Evolutionary conservation across 352 stramenopile species (phyloP).

Genomic region (Aphanomyces invadans): DNA sequence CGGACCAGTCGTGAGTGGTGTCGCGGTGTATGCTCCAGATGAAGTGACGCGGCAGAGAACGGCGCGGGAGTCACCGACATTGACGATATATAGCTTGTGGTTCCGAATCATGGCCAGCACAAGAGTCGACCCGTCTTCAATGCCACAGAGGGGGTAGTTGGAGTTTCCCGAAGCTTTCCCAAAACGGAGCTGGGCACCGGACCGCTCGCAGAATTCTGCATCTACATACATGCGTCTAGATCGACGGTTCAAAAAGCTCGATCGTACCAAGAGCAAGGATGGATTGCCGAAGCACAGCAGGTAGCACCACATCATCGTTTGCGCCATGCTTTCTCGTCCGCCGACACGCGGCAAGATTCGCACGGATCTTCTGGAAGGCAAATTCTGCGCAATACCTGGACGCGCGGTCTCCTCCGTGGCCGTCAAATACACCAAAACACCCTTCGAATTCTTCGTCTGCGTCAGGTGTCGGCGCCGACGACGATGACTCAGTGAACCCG

Average conservation of each 20-base stretch:
- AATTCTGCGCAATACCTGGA: slow-evolving; percentile 71
- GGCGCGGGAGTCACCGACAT: slow-evolving; percentile 76
- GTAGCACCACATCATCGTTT: background rate
- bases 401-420: slow-evolving; percentile 68
- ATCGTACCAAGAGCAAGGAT: slow-evolving; percentile 16
- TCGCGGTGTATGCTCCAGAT: slow-evolving; percentile 34
- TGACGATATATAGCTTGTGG: slow-evolving; percentile 60
- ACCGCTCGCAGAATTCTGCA: slow-evolving; percentile 14
- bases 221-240: background rate
- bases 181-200: background rate
- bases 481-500: slow-evolving; percentile 37
- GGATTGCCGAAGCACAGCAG: background rate
- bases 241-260: background rate
- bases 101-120: slow-evolving; percentile 70
- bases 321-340: too few species aligned
- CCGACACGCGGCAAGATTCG: slow-evolving; percentile 27
- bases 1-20: slow-evolving; percentile 48
- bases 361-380: slow-evolving; percentile 56
- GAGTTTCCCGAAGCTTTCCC: background rate
- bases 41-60: slow-evolving; percentile 42
- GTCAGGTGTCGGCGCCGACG: too few species aligned
- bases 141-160: slow-evolving; percentile 30
- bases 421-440: slow-evolving; percentile 80
- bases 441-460: slow-evolving; percentile 33
- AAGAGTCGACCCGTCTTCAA: slow-evolving; percentile 72